Evolutionary conservation across 305 asterid species (phyloP).

Genomic region (Solanum hybrid): DNA sequence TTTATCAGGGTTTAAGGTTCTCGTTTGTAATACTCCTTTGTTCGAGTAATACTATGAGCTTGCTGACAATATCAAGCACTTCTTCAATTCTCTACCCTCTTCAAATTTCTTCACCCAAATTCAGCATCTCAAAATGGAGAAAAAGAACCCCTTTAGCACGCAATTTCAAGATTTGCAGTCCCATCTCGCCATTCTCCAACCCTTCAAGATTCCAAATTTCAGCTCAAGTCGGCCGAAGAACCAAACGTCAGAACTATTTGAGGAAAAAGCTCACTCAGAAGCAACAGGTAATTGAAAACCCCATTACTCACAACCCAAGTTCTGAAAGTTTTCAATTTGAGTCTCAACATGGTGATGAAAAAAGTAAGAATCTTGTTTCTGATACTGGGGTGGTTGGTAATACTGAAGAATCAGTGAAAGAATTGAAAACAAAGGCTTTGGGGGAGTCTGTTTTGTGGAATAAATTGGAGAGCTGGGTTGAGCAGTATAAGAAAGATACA

Average conservation of each 20-base stretch:
- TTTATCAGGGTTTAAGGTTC: conserved; percentile 8
- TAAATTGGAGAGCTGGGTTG: conserved; percentile 77
- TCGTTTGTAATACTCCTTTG: not conserved
- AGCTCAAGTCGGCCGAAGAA: conserved; percentile 45
- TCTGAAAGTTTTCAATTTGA: conserved; percentile 11
- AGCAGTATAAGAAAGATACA: conserved; percentile 61
- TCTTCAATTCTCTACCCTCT: conserved; percentile 7
- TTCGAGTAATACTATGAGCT: conserved; percentile 35
- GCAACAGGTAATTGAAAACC: conserved; percentile 43
- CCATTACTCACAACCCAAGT: conserved; percentile 17
- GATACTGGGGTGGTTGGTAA: not conserved
- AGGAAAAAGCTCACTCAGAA: conserved; percentile 56
- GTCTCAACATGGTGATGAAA: conserved; percentile 16
- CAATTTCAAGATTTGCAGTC: conserved; percentile 18
- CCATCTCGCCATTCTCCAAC: conserved; percentile 18
- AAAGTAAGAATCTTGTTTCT: conserved; percentile 18
- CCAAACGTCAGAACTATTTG: conserved; percentile 58
- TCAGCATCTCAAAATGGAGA: conserved; percentile 22
- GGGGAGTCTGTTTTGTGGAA: conserved; percentile 54
- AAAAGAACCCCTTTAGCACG: conserved; percentile 22
- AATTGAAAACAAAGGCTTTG: conserved; percentile 20
- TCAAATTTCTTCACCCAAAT: conserved; percentile 20
- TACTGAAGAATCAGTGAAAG: conserved; percentile 12
- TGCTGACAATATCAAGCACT: conserved; percentile 19
- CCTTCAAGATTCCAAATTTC: conserved; percentile 39